Base-by-base conservation (phyloP, 495 filamentous ascomycete genomes). In the Tuber aestivum region DNA sequence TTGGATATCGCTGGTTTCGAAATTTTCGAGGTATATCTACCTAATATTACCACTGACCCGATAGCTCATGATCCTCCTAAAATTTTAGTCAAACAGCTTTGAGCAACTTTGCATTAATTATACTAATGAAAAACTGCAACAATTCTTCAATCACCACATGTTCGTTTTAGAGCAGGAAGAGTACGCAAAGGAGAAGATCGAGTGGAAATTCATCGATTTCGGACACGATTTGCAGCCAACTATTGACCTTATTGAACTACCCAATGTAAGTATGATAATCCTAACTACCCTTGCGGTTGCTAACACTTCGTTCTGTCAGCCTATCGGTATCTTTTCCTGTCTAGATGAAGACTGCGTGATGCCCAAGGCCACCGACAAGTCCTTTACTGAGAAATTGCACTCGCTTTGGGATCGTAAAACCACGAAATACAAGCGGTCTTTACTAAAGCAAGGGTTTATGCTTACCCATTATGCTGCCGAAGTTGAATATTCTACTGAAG, bases 81-180 rank as follows among this genome's bases (percentile, higher is more conserved):
- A 81, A 35, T 40, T 72, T 40, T 38, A 83, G 81, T 80, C 78
- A 76, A 99, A 99, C 84, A 97, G 94, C 86, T 99, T 99, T 80
- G 96, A 99, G 84, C 96, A 99, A 83, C 89, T 99, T 8, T 98
- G 96, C 85, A 99, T 99, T 86, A 99, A 99, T 83, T 99, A 98
- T 85, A 98, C 96, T 75, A 99, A 99, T 84, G 96, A 99, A 83
- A 99, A 97, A 84, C 89, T 99, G 9, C 96, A 99, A 83, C 96
- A 99, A 79, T 99, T 98, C 83, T 99, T 99, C 88, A 99, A 99
- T 76, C 96, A 99, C 79, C 96, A 99, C 86, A 99, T 99, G 96
- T 99, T 99, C 83, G 96, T 99, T 35, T 85, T 99, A 35, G 96
- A 99, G 82, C 96, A 99, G 82, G 96, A 99, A 83, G 96, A 99